Conservation (phyloP, 192 early-diverging fungal genomes). For the Spinellus fusiger region DNA sequence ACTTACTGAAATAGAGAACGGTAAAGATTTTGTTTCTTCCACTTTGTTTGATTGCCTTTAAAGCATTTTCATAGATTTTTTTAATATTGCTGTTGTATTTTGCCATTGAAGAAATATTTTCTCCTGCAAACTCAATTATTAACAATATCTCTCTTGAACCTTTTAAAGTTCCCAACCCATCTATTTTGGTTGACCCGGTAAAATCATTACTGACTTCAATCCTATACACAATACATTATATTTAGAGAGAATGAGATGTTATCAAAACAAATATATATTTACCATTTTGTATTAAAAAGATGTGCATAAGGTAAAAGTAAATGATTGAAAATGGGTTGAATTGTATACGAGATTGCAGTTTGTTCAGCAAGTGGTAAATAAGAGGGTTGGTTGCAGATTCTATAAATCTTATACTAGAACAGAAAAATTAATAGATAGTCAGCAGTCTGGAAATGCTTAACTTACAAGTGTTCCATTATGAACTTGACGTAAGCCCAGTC, state of each 20-base stretch:
- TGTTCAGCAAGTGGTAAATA: not conserved
- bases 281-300: constrained; percentile 5
- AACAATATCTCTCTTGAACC: constrained; percentile 1
- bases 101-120: not conserved
- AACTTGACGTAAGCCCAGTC: constrained; percentile 12
- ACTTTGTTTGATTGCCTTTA: constrained; percentile 12
- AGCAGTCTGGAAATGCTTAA: constrained; percentile 10
- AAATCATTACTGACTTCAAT: constrained; percentile 1
- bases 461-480: constrained; percentile 12
- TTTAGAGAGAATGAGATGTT: constrained; percentile 7
- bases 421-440: constrained; percentile 10
- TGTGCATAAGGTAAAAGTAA: constrained; percentile 3
- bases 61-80: constrained; percentile 8
- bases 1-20: constrained; percentile 8
- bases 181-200: not conserved
- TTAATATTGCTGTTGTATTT: constrained; percentile 7
- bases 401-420: constrained; percentile 3
- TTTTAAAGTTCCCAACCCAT: not conserved
- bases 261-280: constrained; percentile 9
- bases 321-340: constrained; percentile 10
- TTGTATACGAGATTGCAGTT: constrained; percentile 9
- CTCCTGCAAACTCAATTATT: constrained; percentile 13
- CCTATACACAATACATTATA: constrained; percentile 3
- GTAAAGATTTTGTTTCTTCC: constrained; percentile 14
- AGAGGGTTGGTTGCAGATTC: not conserved